A percentile compares a stretch with the other conserved stretches of the same genome.
These are phyloP conservation scores for Waltergamsia citrina DNA, from an alignment of 2,329 filamentous ascomycete species.

Conservation along the genomic window DNA sequence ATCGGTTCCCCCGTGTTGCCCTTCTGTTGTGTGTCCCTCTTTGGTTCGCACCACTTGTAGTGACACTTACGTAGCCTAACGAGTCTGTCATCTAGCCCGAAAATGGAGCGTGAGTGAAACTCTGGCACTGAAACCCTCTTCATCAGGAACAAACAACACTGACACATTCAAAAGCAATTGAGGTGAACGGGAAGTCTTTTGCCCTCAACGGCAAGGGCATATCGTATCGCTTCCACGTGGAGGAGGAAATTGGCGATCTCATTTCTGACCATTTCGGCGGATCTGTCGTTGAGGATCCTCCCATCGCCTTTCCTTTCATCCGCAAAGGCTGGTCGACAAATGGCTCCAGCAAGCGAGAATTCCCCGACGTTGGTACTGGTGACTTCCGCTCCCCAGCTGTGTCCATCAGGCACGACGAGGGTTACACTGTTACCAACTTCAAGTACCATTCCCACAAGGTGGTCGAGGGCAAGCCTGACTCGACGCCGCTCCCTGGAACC, in stretches of 20 bases:
- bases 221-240: conserved; percentile 56
- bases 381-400: conserved; percentile 55
- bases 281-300: conserved; percentile 35
- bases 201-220: conserved; percentile 44
- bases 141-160: too few relatives aligned
- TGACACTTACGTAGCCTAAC: too few relatives aligned
- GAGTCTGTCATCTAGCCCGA: too few relatives aligned
- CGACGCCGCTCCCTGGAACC: conserved; percentile 48
- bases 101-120: too few relatives aligned
- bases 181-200: conserved; percentile 44
- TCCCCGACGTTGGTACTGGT: conserved; percentile 53
- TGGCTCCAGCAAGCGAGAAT: conserved; percentile 45
- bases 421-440: conserved; percentile 49
- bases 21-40: too few relatives aligned
- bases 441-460: conserved; percentile 49
- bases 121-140: too few relatives aligned
- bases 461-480: conserved; percentile 42
- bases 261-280: conserved; percentile 53
- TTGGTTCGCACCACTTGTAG: too few relatives aligned
- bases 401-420: conserved; percentile 47
- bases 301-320: conserved; percentile 25
- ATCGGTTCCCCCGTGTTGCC: too few relatives aligned
- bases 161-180: neutral
- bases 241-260: conserved; percentile 44
- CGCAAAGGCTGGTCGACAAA: conserved; percentile 45